Evolutionary conservation across 2,329 filamentous ascomycete species (phyloP).

Genomic region (Venturia asperata): DNA sequence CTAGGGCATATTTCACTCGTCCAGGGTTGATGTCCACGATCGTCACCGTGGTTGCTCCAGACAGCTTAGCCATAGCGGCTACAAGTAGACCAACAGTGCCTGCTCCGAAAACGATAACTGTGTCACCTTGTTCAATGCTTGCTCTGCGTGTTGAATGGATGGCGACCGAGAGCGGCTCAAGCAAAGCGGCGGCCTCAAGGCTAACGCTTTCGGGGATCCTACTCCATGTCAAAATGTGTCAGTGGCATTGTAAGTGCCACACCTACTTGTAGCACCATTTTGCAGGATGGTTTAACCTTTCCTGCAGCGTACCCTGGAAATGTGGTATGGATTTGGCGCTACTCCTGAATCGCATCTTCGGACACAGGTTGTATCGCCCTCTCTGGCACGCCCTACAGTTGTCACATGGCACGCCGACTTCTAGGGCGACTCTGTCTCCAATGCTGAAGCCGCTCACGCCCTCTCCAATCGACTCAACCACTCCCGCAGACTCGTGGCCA

Average conservation of each 20-base stretch:
- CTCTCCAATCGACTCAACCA: slow-evolving; percentile 34
- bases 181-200: slow-evolving; percentile 33
- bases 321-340: slow-evolving; percentile 38
- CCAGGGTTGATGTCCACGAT: slow-evolving; percentile 37
- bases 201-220: slow-evolving; percentile 36
- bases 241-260: background rate
- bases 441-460: slow-evolving; percentile 33
- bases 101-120: slow-evolving; percentile 77
- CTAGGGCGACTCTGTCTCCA: slow-evolving; percentile 36
- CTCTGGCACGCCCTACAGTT: slow-evolving; percentile 37
- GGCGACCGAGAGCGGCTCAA: slow-evolving; percentile 66
- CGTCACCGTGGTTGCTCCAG: slow-evolving; percentile 35
- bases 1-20: slow-evolving; percentile 34
- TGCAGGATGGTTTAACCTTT: slow-evolving; percentile 38
- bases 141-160: slow-evolving; percentile 79
- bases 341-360: slow-evolving; percentile 38
- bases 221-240: background rate
- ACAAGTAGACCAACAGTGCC: slow-evolving; percentile 51
- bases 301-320: slow-evolving; percentile 39
- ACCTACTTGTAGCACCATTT: slow-evolving; percentile 40
- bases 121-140: slow-evolving; percentile 62
- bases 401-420: slow-evolving; percentile 37
- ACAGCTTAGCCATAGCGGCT: slow-evolving; percentile 36
- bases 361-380: slow-evolving; percentile 38
- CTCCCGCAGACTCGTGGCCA: slow-evolving; percentile 36